Evolutionary conservation across 2,329 filamentous ascomycete species (phyloP).

Genomic region (Penicillium corylophilum): DNA sequence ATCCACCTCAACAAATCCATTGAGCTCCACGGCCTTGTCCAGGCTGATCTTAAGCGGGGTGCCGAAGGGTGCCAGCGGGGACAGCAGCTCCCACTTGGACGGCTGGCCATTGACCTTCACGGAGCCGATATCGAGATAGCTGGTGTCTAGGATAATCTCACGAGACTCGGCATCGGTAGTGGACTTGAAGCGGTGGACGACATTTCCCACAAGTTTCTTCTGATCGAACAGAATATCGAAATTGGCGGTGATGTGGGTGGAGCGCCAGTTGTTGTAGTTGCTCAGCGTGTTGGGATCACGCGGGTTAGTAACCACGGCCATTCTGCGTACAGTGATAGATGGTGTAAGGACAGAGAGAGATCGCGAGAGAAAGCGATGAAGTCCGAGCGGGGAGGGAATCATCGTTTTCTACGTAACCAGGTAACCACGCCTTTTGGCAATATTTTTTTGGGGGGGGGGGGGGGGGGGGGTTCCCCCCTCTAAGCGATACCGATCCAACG

Average conservation of each 20-base stretch:
- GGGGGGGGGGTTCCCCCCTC: neutral
- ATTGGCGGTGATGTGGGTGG: constrained; percentile 76
- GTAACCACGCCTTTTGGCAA: neutral
- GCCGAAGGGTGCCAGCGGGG: constrained; percentile 68
- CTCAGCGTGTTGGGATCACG: constrained; percentile 87
- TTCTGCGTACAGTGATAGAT: constrained; percentile 28
- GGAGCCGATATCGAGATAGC: constrained; percentile 69
- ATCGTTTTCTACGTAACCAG: neutral
- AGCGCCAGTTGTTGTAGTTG: constrained; percentile 88
- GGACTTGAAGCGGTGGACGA: constrained; percentile 73
- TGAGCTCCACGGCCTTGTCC: constrained; percentile 47
- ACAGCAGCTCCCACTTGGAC: constrained; percentile 68
- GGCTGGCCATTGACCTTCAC: constrained; percentile 68
- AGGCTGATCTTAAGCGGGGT: constrained; percentile 51
- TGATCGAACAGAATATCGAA: constrained; percentile 81
- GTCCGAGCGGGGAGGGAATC: neutral
- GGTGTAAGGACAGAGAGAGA: neutral
- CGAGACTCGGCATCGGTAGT: constrained; percentile 70
- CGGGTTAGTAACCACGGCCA: constrained; percentile 45
- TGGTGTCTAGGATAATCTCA: constrained; percentile 86
- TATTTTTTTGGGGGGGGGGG: neutral
- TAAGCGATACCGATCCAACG: neutral
- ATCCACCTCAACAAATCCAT: constrained; percentile 50
- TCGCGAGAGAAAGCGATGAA: neutral
- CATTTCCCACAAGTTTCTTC: constrained; percentile 73